Conservation (phyloP, 2,329 filamentous ascomycete genomes). For the Didymella sp. region DNA sequence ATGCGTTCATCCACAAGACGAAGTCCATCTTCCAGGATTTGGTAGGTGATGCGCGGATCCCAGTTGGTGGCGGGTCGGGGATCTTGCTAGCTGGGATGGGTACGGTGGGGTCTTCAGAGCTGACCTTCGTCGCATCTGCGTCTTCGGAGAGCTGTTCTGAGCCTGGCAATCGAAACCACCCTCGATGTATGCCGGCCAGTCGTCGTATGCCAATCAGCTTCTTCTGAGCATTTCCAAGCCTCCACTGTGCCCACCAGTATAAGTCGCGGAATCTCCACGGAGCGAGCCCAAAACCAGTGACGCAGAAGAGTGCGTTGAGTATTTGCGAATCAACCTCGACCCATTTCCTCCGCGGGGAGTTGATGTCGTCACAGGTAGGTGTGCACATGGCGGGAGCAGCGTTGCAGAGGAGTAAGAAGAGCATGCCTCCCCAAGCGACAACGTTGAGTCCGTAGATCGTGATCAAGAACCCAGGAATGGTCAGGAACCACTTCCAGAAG, state of each 20-base stretch:
- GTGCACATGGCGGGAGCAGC: slow-evolving; percentile 75
- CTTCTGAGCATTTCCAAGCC: slow-evolving; percentile 59
- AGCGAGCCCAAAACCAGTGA: slow-evolving; percentile 82
- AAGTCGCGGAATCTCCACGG: slow-evolving; percentile 86
- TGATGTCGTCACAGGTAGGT: slow-evolving; percentile 72
- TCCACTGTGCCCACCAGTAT: slow-evolving; percentile 64
- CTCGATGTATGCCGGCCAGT: slow-evolving; percentile 75
- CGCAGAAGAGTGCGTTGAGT: slow-evolving; percentile 82
- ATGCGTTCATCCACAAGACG: slow-evolving; percentile 78
- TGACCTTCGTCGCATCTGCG: slow-evolving; percentile 31
- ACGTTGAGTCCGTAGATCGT: slow-evolving; percentile 82
- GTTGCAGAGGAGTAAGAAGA: slow-evolving; percentile 83
- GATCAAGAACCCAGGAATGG: slow-evolving; percentile 77
- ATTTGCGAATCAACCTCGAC: slow-evolving; percentile 86
- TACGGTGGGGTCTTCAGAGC: slow-evolving; percentile 57
- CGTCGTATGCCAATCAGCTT: slow-evolving; percentile 64
- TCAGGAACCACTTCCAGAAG: slow-evolving; percentile 76
- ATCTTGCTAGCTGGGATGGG: slow-evolving; percentile 70
- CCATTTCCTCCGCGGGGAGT: slow-evolving; percentile 81
- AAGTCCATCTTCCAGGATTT: slow-evolving; percentile 78
- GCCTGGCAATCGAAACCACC: slow-evolving; percentile 76
- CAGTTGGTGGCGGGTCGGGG: slow-evolving; percentile 73
- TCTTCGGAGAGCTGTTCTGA: slow-evolving; percentile 60
- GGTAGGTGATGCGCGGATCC: slow-evolving; percentile 71
- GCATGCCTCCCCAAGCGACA: slow-evolving; percentile 89